Evolutionary conservation across 2,329 filamentous ascomycete genomes (phyloP), one percentile per base, ranked within the genome.

Genomic region (Ophiostoma quercus): DNA sequence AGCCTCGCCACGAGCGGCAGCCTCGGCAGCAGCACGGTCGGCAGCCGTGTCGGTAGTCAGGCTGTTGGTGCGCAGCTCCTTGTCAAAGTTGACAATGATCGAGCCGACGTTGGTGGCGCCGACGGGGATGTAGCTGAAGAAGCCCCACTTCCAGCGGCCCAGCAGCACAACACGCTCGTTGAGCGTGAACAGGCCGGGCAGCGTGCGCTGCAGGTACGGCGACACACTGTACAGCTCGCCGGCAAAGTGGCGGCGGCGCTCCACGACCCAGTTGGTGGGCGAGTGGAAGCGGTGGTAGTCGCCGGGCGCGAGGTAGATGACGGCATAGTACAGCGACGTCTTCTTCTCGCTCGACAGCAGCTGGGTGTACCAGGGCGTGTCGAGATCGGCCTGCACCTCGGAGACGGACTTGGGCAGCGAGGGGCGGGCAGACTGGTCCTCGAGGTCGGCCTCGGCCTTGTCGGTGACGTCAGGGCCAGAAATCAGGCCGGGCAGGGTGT

Each of bases 221-320:
- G 92, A 96, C 4, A 99, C 95, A 69, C 90, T 94, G 83, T 92
- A 99, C 9, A 99, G 85, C 79, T 99, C 96, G 71, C 95, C 95
- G 0, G 95, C 94, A 77, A 99, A 99, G 81, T 99, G 95, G n/a
- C 95, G 91, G 62, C 96, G 89, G 74, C 89, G 89, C 80, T 97
- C 92, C 43, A 95, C 95, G 19, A 99, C 93, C 95, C 95, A 99
- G 75, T 92, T 91, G 1, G 92, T 90, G 0, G 95, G 95, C 1
- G 92, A 96, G 82, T 99, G 96, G 83, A 98, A 99, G 73, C 94
- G 92, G 81, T 99, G 95, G 81, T 99, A 99, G 82, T 99, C 96
- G 67, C 95, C 95, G 0, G 95, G 95, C 0, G 96, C 95, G 62
- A 99, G 88, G 80, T 99, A 99, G 76, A 99, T 88, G 73, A 99